Percentiles rank a stretch among this genome's conserved stretches.
These are phyloP conservation scores for Graphiopsis chlorocephala DNA, from an alignment of 2,329 filamentous ascomycete species.

Conservation along the genomic window DNA sequence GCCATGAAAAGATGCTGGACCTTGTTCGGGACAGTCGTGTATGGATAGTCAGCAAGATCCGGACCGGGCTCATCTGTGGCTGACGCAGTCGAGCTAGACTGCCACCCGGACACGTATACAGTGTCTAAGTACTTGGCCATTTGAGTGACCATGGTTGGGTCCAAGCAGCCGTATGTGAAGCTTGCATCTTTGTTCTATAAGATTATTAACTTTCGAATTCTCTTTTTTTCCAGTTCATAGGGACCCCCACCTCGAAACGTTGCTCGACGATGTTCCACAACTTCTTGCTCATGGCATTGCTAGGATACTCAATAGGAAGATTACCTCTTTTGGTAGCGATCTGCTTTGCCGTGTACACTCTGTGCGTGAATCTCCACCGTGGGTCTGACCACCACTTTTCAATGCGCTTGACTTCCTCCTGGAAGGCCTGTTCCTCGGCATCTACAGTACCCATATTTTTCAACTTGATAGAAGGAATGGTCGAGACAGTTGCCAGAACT, in stretches of 20 bases:
- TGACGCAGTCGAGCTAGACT: slow-evolving; percentile 94
- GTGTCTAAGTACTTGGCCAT: slow-evolving; percentile 99
- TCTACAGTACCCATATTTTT: slow-evolving; percentile 40
- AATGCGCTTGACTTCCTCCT: slow-evolving; percentile 79
- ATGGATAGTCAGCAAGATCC: slow-evolving; percentile 94
- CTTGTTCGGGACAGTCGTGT: slow-evolving; percentile 95
- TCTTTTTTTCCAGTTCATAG: background rate
- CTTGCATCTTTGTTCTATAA: slow-evolving; percentile 74
- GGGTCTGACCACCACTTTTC: slow-evolving; percentile 93
- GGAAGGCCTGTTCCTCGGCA: slow-evolving; percentile 71
- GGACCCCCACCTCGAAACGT: slow-evolving; percentile 78
- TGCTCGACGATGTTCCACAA: slow-evolving; percentile 85
- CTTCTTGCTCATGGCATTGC: slow-evolving; percentile 88
- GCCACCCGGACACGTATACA: slow-evolving; percentile 98
- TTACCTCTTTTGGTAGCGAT: slow-evolving; percentile 94
- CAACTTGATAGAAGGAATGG: slow-evolving; percentile 25
- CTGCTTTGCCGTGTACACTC: slow-evolving; percentile 92
- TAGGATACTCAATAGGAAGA: slow-evolving; percentile 86
- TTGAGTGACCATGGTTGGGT: slow-evolving; percentile 97
- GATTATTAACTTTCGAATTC: background rate
- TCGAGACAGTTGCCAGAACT: slow-evolving; percentile 29
- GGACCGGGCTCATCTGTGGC: slow-evolving; percentile 93
- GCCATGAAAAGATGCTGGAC: slow-evolving; percentile 97
- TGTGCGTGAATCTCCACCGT: slow-evolving; percentile 88
- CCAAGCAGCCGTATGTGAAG: slow-evolving; percentile 94